Base-by-base conservation (phyloP, 352 stramenopile genomes). In the Globisporangium nagaii region DNA sequence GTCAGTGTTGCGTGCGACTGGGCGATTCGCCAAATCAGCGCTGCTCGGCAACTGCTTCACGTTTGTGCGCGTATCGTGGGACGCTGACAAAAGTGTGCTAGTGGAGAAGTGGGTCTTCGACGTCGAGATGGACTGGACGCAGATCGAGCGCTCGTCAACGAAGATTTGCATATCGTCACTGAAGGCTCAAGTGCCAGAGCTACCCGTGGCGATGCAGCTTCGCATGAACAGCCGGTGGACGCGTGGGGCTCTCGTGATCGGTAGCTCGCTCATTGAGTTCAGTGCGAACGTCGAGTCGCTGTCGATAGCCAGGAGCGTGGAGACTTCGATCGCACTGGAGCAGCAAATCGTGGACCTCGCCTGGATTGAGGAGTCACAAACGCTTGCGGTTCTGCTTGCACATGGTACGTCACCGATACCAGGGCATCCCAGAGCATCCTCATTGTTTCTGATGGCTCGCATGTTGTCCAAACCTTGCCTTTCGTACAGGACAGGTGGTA, bases 381-480 rank as follows among this genome's bases (percentile, higher is more conserved):
- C 48, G 12, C 58, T 76, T 45, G 55, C 53, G n/a, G 37, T 75
- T n/a, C 37, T 78, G 24, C 46, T 73, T 45, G 31, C 47, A 9
- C 63, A 65, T 25, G 69, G 62, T 75, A 69, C 25, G 53, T 46
- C 17, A n/a, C n/a, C n/a, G n/a, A n/a, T n/a, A n/a, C n/a, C n/a
- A n/a, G n/a, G n/a, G n/a, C n/a, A n/a, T n/a, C n/a, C n/a, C n/a
- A n/a, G n/a, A n/a, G n/a, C n/a, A n/a, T 32, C 7, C 12, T 4
- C 39, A n/a, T 31, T n/a, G 13, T 46, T 13, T 31, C 40, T 20
- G 22, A 19, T 36, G 11, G 3, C 19, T 32, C 15, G n/a, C n/a
- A n/a, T n/a, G n/a, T n/a, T n/a, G n/a, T 37, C 4, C 8, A 35
- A 19, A 25, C 8, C 2, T 41, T 3, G 42, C 8, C 20, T 28